phyloP scores from a whole-genome alignment of 306 rosid species.

The Ceratonia siliqua region DNA sequence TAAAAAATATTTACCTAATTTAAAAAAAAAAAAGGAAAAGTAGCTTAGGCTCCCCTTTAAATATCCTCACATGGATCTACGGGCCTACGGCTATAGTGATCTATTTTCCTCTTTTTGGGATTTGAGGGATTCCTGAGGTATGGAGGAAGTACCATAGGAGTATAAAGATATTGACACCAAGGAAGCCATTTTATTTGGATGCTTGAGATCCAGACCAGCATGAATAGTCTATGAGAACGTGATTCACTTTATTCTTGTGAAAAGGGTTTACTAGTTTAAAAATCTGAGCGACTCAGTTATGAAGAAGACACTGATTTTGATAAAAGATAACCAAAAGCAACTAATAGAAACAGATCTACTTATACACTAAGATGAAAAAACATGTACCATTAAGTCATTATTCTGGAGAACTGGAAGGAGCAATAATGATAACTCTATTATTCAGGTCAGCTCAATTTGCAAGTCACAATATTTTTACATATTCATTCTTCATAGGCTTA shows the following conservation, averaged over 20 bases:
- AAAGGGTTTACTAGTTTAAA: background rate
- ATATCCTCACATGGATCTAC: constrained; percentile 5
- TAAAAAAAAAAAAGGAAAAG: too few species aligned
- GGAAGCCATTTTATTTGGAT: background rate
- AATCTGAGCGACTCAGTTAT: too few species aligned
- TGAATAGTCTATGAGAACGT: background rate
- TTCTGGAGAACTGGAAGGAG: background rate
- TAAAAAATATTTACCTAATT: too few species aligned
- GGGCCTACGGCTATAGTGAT: constrained; percentile 1
- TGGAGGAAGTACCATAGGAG: background rate
- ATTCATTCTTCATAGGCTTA: too few species aligned
- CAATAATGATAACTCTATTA: background rate
- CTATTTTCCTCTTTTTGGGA: constrained; percentile 3
- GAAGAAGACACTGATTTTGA: too few species aligned
- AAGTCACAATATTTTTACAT: too few species aligned
- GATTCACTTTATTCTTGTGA: background rate
- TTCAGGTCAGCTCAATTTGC: background rate
- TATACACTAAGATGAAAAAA: too few species aligned
- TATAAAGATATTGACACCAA: background rate
- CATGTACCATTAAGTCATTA: too few species aligned
- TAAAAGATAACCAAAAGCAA: background rate
- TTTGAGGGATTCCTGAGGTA: constrained; percentile 2
- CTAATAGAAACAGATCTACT: background rate
- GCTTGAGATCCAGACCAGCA: background rate
- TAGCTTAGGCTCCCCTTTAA: too few species aligned